Conservation (phyloP, 176 grass and related monocot genomes). For the Oryza glaberrima region DNA sequence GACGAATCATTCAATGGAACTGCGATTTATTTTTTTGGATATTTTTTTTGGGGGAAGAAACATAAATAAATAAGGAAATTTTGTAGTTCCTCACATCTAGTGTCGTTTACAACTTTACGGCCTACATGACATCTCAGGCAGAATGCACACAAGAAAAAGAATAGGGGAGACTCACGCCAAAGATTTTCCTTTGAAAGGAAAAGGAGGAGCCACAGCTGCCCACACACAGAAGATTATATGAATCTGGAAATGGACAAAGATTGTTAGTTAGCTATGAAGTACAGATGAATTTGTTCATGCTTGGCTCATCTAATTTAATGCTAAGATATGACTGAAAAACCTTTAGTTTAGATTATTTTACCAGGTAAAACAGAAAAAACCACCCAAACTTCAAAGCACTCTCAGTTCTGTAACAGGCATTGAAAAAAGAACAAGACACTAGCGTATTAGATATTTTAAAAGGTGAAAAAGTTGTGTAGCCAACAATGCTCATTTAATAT, state of each 20-base stretch:
- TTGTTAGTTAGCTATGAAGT: conserved; percentile 9
- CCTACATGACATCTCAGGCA: not conserved
- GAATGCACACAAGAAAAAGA: conserved; percentile 21
- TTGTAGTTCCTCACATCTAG: conserved; percentile 14
- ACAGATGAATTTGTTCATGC: not conserved
- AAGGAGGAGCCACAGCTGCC: conserved; percentile 86
- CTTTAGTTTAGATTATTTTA: conserved; percentile 37
- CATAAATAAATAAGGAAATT: conserved; percentile 8
- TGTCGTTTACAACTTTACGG: not conserved
- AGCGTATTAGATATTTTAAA: conserved; percentile 26
- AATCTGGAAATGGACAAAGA: conserved; percentile 59
- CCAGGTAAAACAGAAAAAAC: conserved; percentile 97
- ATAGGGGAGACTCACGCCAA: conserved; percentile 67
- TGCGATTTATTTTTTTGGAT: not conserved
- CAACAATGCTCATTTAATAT: conserved; percentile 15
- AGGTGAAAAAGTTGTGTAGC: not conserved
- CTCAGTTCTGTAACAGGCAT: conserved; percentile 67
- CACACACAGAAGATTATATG: conserved; percentile 92
- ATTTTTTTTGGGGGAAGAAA: conserved; percentile 15
- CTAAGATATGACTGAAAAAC: conserved; percentile 5
- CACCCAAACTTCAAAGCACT: conserved; percentile 98
- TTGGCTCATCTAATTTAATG: conserved; percentile 20
- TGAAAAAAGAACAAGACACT: conserved; percentile 24
- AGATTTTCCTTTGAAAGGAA: conserved; percentile 98
- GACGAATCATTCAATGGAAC: conserved; percentile 10